These are phyloP conservation scores for Haemoproteus tartakovskyi DNA, from an alignment of 169 alveolate genomes.

Conservation along the genomic window DNA sequence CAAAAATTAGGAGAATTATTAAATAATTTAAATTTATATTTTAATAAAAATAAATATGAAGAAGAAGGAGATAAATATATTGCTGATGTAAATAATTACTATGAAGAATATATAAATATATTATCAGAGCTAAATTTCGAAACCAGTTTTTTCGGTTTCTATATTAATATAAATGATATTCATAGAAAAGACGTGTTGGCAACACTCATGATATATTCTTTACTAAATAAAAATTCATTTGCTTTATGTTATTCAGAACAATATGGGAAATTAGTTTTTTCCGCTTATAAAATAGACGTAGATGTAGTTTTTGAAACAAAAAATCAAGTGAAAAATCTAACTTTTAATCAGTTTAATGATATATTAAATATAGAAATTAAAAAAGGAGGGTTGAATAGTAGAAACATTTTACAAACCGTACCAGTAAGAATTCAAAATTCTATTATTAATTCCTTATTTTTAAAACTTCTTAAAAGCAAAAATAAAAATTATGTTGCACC, in stretches of 20 bases:
- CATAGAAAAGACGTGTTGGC: slow-evolving; percentile 53
- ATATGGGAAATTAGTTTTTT: slow-evolving; percentile 50
- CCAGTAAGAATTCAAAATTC: slow-evolving; percentile 53
- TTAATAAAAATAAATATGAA: slow-evolving; percentile 52
- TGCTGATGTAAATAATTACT: slow-evolving; percentile 35
- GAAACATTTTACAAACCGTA: slow-evolving; percentile 22
- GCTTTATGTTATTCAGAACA: slow-evolving; percentile 50
- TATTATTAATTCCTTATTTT: slow-evolving; percentile 29
- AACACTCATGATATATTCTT: slow-evolving; percentile 22
- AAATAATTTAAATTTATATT: slow-evolving; percentile 55
- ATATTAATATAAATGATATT: slow-evolving; percentile 32
- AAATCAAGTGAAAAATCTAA: slow-evolving; percentile 49
- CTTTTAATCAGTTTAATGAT: slow-evolving; percentile 50
- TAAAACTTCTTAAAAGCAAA: slow-evolving; percentile 45
- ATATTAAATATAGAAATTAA: slow-evolving; percentile 44
- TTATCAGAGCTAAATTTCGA: slow-evolving; percentile 53
- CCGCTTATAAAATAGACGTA: slow-evolving; percentile 58
- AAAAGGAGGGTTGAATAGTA: slow-evolving; percentile 37
- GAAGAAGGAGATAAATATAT: slow-evolving; percentile 65
- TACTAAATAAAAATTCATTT: slow-evolving; percentile 51
- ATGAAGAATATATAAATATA: slow-evolving; percentile 49
- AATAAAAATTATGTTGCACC: slow-evolving; percentile 38
- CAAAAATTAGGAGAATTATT: slow-evolving; percentile 40
- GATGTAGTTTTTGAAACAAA: slow-evolving; percentile 50
- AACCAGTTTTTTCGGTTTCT: slow-evolving; percentile 50